Evolutionary conservation across 495 filamentous ascomycete species (phyloP), one percentile per base, ranked within the genome.

Genomic region (Jackrogersella minutella): DNA sequence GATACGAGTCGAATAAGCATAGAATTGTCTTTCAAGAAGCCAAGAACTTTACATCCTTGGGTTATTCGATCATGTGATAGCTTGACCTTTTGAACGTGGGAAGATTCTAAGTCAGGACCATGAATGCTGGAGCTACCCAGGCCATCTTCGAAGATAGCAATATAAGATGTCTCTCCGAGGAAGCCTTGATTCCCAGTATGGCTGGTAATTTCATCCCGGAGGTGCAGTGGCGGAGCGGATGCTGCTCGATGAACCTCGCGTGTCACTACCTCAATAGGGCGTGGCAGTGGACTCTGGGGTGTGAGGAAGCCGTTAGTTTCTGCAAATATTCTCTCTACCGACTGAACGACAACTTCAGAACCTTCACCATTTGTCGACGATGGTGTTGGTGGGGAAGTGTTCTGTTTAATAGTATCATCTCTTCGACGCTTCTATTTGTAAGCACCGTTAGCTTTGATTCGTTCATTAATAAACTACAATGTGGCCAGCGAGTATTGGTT

Each of bases 111-210:
- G 16, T 61, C 66, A 14, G 60, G 40, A 11, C 59, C 56, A 6
- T 61, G 36, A 19, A 66, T 64, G 28, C 61, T 51, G 1, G 66
- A 62, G 14, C 39, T 69, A 8, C 64, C 59, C 14, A 76, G 49
- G 17, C 72, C 71, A 26, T 76, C 73, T 41, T 54, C 57, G 26
- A 76, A 74, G 51, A 76, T 74, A 16, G 66, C 66, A 39, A 72
- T 30, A 36, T 61, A 64, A 9, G 71, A 71, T 5, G 73, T 76
- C 19, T 71, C 64, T 3, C 73, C 73, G 14, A 76, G 61, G 40
- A 74, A 74, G 10, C 70, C 68, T 24, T 54, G 58, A 9, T 57
- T 72, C 30, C 57, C 64, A 43, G 49, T 24, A 43, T 41, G 60
- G 40, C 22, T 64, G 37, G 43, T 26, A 16, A 17, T 36, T 16